A percentile compares a stretch with the other conserved stretches of the same genome.
Conservation (phyloP, 2,329 filamentous ascomycete species). For the Coniochaeta pulveracea region DNA sequence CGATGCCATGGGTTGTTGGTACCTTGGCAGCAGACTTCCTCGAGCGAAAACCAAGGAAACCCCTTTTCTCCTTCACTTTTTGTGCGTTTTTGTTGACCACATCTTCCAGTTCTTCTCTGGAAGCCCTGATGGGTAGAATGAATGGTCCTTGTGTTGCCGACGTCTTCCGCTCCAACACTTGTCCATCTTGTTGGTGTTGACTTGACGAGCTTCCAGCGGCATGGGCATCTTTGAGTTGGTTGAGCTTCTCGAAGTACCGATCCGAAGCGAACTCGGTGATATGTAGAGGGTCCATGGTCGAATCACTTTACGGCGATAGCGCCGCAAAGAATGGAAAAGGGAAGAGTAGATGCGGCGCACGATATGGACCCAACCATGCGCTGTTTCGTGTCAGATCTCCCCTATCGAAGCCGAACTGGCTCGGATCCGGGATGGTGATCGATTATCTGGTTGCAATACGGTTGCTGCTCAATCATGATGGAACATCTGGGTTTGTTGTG, state of each 20-base stretch:
- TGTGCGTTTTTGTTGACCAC: conserved; percentile 8
- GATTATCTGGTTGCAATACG: conserved; percentile 12
- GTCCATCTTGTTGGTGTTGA: conserved; percentile 12
- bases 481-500: conserved; percentile 14
- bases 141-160: conserved; percentile 7
- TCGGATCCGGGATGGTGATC: conserved; percentile 6
- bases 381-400: conserved; percentile 1
- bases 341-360: conserved; percentile 9
- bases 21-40: conserved; percentile 15
- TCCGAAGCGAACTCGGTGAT: conserved; percentile 56
- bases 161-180: conserved; percentile 1
- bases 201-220: conserved; percentile 16
- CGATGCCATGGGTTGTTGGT: conserved; percentile 3
- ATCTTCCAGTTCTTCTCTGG: conserved; percentile 9
- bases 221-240: conserved; percentile 13
- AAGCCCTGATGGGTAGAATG: conserved; percentile 16
- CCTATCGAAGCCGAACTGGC: conserved; percentile 11
- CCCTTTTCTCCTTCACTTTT: conserved; percentile 15
- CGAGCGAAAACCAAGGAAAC: conserved; percentile 28
- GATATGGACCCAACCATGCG: conserved; percentile 7
- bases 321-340: conserved; percentile 8
- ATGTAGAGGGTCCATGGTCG: conserved; percentile 48
- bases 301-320: conserved; percentile 9
- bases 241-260: conserved; percentile 52
- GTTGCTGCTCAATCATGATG: conserved; percentile 21